Evolutionary conservation across 192 early-diverging fungal genomes (phyloP).

Genomic region (Gamsiella multidivaricata): DNA sequence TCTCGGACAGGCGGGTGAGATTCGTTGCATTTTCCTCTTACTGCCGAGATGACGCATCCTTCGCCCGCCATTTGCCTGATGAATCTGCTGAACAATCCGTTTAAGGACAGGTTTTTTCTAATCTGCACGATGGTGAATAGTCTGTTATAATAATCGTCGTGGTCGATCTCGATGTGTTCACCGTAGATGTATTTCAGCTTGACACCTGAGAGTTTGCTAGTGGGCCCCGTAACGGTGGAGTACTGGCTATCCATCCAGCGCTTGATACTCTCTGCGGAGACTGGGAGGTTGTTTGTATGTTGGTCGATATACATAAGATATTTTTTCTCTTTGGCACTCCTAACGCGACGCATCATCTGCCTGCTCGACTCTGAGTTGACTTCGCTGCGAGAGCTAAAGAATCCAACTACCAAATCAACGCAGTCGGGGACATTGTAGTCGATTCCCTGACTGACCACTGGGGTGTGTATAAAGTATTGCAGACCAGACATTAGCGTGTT

Average conservation of each 20-base stretch:
- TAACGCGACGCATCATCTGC: constrained; percentile 15
- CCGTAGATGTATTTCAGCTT: not conserved
- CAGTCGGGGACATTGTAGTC: constrained; percentile 5
- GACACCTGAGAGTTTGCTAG: not conserved
- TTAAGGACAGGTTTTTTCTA: constrained; percentile 3
- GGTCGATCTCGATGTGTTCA: not conserved
- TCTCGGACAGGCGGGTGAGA: not conserved
- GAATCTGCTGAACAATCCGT: not conserved
- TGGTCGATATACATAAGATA: not conserved
- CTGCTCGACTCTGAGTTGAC: constrained; percentile 1
- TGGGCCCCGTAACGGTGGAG: not conserved
- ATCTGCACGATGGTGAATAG: not conserved
- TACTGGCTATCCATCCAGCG: constrained; percentile 2
- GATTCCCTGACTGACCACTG: constrained; percentile 11
- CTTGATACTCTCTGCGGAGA: not conserved
- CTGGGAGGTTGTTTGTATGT: constrained; percentile 1
- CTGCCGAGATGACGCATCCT: not conserved
- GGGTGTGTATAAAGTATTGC: constrained; percentile 16
- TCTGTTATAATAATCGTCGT: constrained; percentile 7
- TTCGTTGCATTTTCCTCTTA: not conserved
- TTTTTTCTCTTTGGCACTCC: constrained; percentile 6
- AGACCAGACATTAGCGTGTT: not conserved
- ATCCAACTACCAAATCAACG: constrained; percentile 3
- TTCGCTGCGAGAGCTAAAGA: constrained; percentile 11
- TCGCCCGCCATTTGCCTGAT: not conserved